phyloP scores from a whole-genome alignment of 192 early-diverging fungal genomes.

The Linnemannia hyalina region DNA sequence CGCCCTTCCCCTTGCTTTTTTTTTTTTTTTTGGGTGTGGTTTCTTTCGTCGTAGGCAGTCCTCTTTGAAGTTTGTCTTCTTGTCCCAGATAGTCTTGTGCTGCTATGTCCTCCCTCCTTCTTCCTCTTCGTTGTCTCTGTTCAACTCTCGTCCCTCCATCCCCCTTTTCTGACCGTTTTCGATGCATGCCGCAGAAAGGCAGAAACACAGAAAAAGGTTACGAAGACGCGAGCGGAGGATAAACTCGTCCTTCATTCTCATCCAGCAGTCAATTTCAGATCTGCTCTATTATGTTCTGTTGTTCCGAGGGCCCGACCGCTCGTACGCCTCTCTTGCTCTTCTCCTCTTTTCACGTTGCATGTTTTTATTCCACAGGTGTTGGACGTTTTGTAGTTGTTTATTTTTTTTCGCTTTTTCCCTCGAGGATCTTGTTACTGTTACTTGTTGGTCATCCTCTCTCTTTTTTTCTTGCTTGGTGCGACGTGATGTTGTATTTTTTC shows the following conservation, averaged over 20 bases:
- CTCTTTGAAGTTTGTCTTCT: background rate
- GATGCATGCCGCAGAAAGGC: conserved; percentile 25
- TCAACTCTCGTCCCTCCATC: background rate
- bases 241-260: too few species aligned
- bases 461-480: background rate
- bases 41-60: background rate
- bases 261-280: background rate
- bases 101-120: background rate
- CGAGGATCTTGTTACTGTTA: background rate
- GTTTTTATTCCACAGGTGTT: background rate
- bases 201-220: background rate
- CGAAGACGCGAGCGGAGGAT: background rate
- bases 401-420: background rate
- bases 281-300: background rate
- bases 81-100: background rate
- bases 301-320: background rate
- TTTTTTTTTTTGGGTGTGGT: conserved; percentile 21
- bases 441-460: background rate
- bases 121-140: background rate
- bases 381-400: background rate
- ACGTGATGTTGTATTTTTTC: background rate
- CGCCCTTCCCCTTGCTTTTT: conserved; percentile 29
- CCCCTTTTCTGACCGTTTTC: conserved; percentile 4
- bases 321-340: background rate
- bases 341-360: background rate